Evolutionary conservation across 768 basidiomycete genomes (phyloP).

Genomic region (Kwoniella dendrophila): DNA sequence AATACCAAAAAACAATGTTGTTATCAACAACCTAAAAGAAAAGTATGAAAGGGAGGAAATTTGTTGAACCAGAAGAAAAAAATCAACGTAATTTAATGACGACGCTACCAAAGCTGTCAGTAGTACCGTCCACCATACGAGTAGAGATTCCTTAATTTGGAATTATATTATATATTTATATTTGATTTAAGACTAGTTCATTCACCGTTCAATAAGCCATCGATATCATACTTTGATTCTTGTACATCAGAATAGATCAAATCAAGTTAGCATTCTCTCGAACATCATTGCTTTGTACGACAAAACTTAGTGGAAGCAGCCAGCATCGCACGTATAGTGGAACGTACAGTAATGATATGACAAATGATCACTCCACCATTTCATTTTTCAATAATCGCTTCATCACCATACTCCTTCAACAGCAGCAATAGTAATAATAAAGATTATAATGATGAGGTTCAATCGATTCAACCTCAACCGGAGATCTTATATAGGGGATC

Average conservation of each 20-base stretch:
- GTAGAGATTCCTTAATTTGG: too few species aligned
- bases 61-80: too few species aligned
- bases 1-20: not conserved
- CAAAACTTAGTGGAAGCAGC: not conserved
- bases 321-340: not conserved
- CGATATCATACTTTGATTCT: not conserved
- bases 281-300: too few species aligned
- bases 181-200: constrained; percentile 11
- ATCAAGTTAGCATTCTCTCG: too few species aligned
- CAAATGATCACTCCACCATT: constrained; percentile 47
- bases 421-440: not conserved
- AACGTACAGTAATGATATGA: constrained; percentile 2
- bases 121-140: too few species aligned
- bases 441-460: not conserved
- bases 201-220: constrained; percentile 15
- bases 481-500: constrained; percentile 46
- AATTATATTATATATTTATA: not conserved
- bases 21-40: not conserved
- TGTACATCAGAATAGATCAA: not conserved
- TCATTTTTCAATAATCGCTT: constrained; percentile 43
- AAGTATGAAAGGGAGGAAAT: too few species aligned
- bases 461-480: not conserved
- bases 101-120: not conserved
- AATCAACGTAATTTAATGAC: constrained; percentile 1
- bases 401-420: not conserved